Evolutionary conservation across 306 rosid genomes (phyloP), one percentile per base, ranked within the genome.

Genomic region (Sindora glabra): DNA sequence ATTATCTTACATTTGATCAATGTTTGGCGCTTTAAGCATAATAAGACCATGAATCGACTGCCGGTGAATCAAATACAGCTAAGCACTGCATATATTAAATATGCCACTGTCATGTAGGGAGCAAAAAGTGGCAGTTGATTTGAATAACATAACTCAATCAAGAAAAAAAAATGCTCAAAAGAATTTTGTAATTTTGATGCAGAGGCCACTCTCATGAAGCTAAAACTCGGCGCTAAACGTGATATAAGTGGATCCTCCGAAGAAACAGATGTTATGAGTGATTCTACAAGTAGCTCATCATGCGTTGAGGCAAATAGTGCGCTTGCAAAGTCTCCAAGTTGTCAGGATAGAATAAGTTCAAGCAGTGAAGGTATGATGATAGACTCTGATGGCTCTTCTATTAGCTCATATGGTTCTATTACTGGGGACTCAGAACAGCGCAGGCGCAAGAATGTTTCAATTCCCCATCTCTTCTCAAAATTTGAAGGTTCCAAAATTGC

Each of bases 171-270:
- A 33, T n/a, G 47, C 38, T 36, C 4, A 6, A 17, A 0, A 8
- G n/a, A 14, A 44, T 38, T 8, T 5, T 45, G 50, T 14, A 14
- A 9, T 40, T 74, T 70, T 54, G 48, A 67, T 66, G 75, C 83
- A 89, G 97, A 89, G 74, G 76, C 87, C 33, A 94, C 99, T 7
- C 85, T 89, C 1, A 65, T 84, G 90, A 94, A 82, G 74, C 89
- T 94, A 27, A 89, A 81, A 69, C 66, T 72, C 10, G 99, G 97
- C 56, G 88, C 95, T 1, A 75, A 74, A 42, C 78, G 75, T 4
- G 77, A 76, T 33, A 41, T 49, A 18, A 66, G 58, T 49, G 55
- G 74, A 23, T 54, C 49, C 40, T 66, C 54, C 2, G n/a, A 26
- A 27, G 67, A 78, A 48, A 34, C 14, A 24, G 67, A 53, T 5